Conservation (phyloP, 2,329 filamentous ascomycete genomes). For the Colletotrichum paranaense region DNA sequence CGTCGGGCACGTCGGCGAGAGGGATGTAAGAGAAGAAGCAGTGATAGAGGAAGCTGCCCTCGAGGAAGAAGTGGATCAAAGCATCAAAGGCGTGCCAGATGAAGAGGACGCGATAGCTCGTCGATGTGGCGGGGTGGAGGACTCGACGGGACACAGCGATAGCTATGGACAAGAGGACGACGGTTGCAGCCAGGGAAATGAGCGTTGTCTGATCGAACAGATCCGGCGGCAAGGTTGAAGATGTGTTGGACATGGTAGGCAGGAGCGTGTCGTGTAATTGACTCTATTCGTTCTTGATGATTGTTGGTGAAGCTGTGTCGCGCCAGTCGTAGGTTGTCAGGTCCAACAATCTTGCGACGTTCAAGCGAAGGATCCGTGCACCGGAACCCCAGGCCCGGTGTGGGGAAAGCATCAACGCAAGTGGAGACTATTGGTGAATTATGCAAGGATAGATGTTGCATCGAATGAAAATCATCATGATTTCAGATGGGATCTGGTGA, state of each 20-base stretch:
- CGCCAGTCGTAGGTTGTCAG: neutral
- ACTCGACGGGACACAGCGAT: slow-evolving; percentile 59
- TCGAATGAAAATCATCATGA: neutral
- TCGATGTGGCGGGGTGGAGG: slow-evolving; percentile 61
- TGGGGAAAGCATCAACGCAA: neutral
- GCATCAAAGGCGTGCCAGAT: slow-evolving; percentile 96
- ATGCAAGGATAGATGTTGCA: neutral
- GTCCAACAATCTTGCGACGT: neutral
- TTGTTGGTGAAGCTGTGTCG: neutral
- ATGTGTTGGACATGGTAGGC: slow-evolving; percentile 35
- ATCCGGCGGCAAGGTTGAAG: slow-evolving; percentile 58
- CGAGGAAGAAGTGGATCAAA: slow-evolving; percentile 89
- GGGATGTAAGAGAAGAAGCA: slow-evolving; percentile 79
- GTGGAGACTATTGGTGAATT: no score
- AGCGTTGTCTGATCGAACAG: slow-evolving; percentile 71
- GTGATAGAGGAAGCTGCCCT: slow-evolving; percentile 92
- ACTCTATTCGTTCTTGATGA: no score
- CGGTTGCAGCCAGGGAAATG: slow-evolving; percentile 65
- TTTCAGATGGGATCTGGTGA: neutral
- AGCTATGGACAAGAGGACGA: slow-evolving; percentile 63
- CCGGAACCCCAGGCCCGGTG: neutral
- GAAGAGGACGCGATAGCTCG: slow-evolving; percentile 80
- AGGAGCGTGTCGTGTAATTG: neutral
- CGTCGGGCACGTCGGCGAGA: slow-evolving; percentile 46
- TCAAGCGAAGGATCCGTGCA: slow-evolving; percentile 15